phyloP scores from a whole-genome alignment of 164 flowering plant species.

The Annona squamosa region DNA sequence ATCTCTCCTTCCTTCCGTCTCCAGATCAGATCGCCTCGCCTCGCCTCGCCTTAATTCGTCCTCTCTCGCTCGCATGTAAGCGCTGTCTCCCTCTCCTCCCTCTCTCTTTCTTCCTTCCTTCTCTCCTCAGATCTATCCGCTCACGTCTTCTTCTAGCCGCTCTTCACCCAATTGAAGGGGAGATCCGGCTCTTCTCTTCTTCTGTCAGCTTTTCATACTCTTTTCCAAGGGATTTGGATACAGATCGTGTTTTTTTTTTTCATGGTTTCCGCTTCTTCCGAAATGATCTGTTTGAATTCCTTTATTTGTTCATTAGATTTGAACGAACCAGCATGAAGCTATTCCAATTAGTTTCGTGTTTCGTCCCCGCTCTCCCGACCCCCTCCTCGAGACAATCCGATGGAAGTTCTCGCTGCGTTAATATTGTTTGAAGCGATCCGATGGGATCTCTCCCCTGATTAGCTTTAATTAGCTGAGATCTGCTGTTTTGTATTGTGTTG shows the following conservation, averaged over 20 bases:
- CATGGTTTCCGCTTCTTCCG: no score
- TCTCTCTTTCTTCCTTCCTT: not conserved
- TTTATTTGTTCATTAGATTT: no score
- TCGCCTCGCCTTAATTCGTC: not conserved
- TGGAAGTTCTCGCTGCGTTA: no score
- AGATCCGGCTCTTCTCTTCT: not conserved
- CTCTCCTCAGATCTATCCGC: not conserved
- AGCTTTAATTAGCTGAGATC: not conserved
- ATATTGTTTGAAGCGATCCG: not conserved
- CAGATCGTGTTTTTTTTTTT: not conserved
- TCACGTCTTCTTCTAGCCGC: not conserved
- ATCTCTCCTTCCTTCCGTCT: no score
- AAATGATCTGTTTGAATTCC: no score
- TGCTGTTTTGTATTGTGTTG: not conserved
- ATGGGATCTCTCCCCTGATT: not conserved
- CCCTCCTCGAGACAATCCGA: no score
- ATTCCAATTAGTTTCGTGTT: no score
- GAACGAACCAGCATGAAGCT: no score
- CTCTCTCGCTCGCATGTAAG: not conserved
- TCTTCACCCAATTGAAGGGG: not conserved
- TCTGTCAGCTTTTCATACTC: not conserved
- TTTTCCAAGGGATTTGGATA: not conserved
- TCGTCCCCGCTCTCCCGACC: no score
- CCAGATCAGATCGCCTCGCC: not conserved
- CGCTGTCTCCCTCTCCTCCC: not conserved